A percentile compares a stretch with the other conserved stretches of the same genome.
Conservation (phyloP, 345 rosid species). For the Barbarea vulgaris region DNA sequence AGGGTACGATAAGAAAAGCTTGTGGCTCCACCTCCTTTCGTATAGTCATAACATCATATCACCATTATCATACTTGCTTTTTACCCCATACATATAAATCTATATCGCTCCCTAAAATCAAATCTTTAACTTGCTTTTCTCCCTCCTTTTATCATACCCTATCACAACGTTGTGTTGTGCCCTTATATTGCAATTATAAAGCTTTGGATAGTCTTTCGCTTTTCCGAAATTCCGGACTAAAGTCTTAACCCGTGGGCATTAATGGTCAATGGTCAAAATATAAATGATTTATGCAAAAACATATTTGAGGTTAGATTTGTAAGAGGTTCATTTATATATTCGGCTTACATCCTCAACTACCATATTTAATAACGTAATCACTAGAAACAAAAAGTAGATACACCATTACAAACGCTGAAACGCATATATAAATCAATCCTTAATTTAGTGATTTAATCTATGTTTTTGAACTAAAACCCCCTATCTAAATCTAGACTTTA, state of each 20-base stretch:
- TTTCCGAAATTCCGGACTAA: constrained; percentile 24
- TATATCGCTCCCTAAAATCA: background rate
- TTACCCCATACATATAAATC: background rate
- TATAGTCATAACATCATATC: constrained; percentile 28
- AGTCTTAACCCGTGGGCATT: background rate
- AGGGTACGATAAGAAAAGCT: constrained; percentile 13
- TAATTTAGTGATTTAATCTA: background rate
- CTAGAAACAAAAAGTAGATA: background rate
- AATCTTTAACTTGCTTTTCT: constrained; percentile 19
- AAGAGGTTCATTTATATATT: background rate
- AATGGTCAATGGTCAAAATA: background rate
- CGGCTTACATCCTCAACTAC: background rate
- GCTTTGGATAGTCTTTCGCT: constrained; percentile 3
- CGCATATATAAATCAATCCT: background rate
- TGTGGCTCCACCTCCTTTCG: constrained; percentile 35
- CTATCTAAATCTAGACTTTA: background rate
- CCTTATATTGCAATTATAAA: constrained; percentile 14
- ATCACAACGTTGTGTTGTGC: constrained; percentile 5
- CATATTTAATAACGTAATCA: background rate
- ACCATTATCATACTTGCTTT: constrained; percentile 2
- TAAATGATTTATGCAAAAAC: background rate
- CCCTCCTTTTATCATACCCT: constrained; percentile 5
- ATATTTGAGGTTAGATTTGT: background rate
- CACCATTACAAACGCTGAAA: background rate
- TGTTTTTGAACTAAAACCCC: background rate